phyloP scores from a whole-genome alignment of 2,329 filamentous ascomycete species.

The Phialophora chinensis region DNA sequence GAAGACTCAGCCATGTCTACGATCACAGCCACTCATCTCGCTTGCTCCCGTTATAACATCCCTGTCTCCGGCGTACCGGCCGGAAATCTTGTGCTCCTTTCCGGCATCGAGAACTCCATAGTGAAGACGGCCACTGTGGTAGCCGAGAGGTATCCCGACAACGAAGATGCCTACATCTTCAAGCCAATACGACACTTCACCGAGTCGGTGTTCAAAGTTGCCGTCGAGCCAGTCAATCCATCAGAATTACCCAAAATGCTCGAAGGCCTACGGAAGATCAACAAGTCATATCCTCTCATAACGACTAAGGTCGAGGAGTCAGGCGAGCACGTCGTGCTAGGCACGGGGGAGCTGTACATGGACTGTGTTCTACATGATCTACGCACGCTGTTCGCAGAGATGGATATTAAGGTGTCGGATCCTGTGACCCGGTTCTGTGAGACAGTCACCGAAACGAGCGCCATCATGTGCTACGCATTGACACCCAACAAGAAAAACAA shows the following conservation, averaged over 20 bases:
- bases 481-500: constrained; percentile 99
- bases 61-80: constrained; percentile 90
- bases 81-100: constrained; percentile 89
- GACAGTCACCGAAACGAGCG: constrained; percentile 95
- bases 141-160: constrained; percentile 76
- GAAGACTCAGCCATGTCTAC: constrained; percentile 94
- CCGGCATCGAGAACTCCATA: constrained; percentile 95
- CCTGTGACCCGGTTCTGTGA: constrained; percentile 97
- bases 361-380: constrained; percentile 97
- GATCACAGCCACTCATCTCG: constrained; percentile 85
- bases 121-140: constrained; percentile 96
- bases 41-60: constrained; percentile 91
- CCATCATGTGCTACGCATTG: constrained; percentile 96
- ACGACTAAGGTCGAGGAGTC: constrained; percentile 98
- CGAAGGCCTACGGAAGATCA: constrained; percentile 92
- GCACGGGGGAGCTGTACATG: constrained; percentile 99
- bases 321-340: constrained; percentile 91
- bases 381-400: constrained; percentile 90
- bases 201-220: constrained; percentile 96
- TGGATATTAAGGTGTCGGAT: constrained; percentile 99
- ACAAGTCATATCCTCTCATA: constrained; percentile 96
- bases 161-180: constrained; percentile 96
- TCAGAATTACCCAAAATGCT: constrained; percentile 99
- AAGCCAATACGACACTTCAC: constrained; percentile 92
- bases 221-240: constrained; percentile 96